Base-by-base conservation (phyloP, 495 filamentous ascomycete genomes). In the Penicillium flavigenum region DNA sequence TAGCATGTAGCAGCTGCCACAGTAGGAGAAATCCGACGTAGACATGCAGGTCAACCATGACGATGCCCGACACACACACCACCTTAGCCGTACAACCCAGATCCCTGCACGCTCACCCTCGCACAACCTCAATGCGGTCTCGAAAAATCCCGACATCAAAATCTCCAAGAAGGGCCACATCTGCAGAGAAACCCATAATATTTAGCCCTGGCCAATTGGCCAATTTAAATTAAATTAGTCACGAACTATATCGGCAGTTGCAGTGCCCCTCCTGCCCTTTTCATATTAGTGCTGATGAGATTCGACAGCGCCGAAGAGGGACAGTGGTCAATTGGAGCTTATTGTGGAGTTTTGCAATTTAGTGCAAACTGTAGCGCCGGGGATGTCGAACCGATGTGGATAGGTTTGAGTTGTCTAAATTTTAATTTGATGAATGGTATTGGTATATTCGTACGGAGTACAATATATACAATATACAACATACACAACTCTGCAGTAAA, bases 301-400 rank as follows among this genome's bases (percentile, higher is more conserved):
- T 46, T 54, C 52, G 51, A 54, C 51, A 46, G 51, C 19, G n/a
- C 31, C 17, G 8, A 52, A 41, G 19, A 22, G 41, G 26, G 38
- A 24, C 26, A 19, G 52, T n/a, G 19, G 17, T 19, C 19, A 19
- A 20, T 38, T 24, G 17, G 29, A 31, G 7, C n/a, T 7, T 27
- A 27, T 5, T 22, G 49, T 41, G 49, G 49, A 27, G 22, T 41
- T 17, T 34, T 0, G 1, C 6, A 6, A 5, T 17, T 54, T 46
- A 54, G 52, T 32, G 42, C 42, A 12, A 54, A 45, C 17, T 45
- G 19, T 34, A n/a, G 27, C n/a, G 39, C 41, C 51, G 51, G 39
- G 39, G 51, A 54, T 32, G 51, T 36, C 17, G 6, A 16, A 44
- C 31, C 10, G 31, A 34, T 34, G 31, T 34, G 31, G 31, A 34